Conservation (phyloP, 371 early-diverging fungal species). For the Nematocida sp. region DNA sequence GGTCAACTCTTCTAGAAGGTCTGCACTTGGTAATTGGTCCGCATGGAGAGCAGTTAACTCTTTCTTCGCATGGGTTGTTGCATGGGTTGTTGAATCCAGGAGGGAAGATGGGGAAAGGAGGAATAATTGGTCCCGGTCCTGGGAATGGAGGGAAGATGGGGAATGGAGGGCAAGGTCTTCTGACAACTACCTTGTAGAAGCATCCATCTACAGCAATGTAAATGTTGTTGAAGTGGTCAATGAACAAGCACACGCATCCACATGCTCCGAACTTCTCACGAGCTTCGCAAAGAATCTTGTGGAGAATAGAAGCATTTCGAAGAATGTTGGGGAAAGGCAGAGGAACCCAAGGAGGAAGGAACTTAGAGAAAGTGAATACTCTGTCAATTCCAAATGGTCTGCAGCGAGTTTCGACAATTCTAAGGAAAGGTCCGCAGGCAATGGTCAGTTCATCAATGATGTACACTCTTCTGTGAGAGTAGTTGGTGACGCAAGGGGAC, state of each 20-base stretch:
- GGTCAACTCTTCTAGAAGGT: slow-evolving; percentile 1
- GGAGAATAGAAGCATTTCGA: slow-evolving; percentile 9
- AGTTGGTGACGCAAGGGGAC: slow-evolving; percentile 45
- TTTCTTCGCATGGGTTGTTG: slow-evolving; percentile 13
- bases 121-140: not conserved
- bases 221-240: slow-evolving; percentile 48
- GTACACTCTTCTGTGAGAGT: slow-evolving; percentile 45
- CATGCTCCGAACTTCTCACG: slow-evolving; percentile 31
- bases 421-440: slow-evolving; percentile 38
- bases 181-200: slow-evolving; percentile 14
- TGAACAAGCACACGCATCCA: slow-evolving; percentile 55
- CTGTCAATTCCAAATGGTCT: slow-evolving; percentile 11
- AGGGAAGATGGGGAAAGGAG: slow-evolving; percentile 26
- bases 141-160: slow-evolving; percentile 6
- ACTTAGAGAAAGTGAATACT: slow-evolving; percentile 37
- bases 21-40: slow-evolving; percentile 17
- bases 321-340: slow-evolving; percentile 28
- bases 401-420: slow-evolving; percentile 50
- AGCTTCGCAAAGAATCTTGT: slow-evolving; percentile 39
- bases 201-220: slow-evolving; percentile 36
- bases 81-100: no score
- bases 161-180: slow-evolving; percentile 3
- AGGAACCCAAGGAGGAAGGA: not conserved
- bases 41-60: slow-evolving; percentile 27
- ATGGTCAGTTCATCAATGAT: slow-evolving; percentile 38